Percentiles rank a stretch among this genome's conserved stretches.
Evolutionary conservation across 306 rosid species (phyloP).

Genomic region (Quercus engelmannii): DNA sequence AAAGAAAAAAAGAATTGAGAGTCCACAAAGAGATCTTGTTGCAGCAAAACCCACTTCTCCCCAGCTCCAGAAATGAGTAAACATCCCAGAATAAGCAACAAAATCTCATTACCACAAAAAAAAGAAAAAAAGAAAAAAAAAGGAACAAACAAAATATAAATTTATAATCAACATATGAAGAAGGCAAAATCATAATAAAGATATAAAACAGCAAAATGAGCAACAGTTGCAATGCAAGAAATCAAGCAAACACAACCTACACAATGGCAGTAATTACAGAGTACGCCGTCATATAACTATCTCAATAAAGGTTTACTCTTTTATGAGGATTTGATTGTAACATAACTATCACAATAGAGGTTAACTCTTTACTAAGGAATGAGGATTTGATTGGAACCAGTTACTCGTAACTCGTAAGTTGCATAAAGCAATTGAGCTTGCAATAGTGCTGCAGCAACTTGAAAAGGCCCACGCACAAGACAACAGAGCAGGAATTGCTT

Average conservation of each 20-base stretch:
- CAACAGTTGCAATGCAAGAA: not conserved
- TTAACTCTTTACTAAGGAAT: not conserved
- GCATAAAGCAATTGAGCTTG: not conserved
- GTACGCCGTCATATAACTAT: not conserved
- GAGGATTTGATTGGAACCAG: not conserved
- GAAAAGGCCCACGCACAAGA: not conserved
- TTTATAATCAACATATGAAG: not conserved
- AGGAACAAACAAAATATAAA: not conserved
- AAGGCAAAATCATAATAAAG: not conserved
- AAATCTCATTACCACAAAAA: not conserved
- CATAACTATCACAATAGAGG: not conserved
- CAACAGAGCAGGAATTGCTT: not conserved
- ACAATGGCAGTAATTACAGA: not conserved
- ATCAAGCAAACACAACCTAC: not conserved
- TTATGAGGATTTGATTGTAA: too few relatives aligned
- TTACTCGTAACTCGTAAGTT: not conserved
- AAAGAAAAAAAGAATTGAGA: too few relatives aligned
- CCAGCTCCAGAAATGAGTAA: conserved; percentile 63
- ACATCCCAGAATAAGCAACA: not conserved
- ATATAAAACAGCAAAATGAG: not conserved
- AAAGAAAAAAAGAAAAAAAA: not conserved
- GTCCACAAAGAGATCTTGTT: too few relatives aligned
- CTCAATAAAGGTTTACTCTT: not conserved
- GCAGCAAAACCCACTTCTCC: conserved; percentile 40
- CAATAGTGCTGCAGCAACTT: not conserved